Percentiles rank a stretch among this genome's conserved stretches.
Conservation (phyloP, 1,284 basidiomycete genomes). For the Microbotryum violaceum region DNA sequence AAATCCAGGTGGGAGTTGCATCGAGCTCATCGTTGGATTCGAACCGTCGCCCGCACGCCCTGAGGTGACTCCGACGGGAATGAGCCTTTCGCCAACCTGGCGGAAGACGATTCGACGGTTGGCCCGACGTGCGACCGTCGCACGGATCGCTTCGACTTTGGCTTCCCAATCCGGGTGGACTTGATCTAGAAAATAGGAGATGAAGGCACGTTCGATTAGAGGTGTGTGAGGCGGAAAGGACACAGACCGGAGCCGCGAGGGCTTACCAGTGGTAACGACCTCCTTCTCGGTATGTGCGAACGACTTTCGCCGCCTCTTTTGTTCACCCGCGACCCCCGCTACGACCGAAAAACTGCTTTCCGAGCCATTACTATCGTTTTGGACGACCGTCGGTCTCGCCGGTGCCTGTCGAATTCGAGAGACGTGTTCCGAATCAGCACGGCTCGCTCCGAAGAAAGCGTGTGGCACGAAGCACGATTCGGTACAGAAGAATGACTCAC, state of each 20-base stretch:
- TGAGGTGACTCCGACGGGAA: slow-evolving; percentile 85
- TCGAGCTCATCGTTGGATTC: slow-evolving; percentile 42
- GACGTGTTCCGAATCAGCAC: background rate
- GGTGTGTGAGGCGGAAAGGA: background rate
- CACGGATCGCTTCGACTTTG: slow-evolving; percentile 79
- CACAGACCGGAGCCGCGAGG: too few species aligned
- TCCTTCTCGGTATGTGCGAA: slow-evolving; percentile 50
- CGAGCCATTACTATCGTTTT: background rate
- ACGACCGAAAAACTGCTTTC: slow-evolving; percentile 7
- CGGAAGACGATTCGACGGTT: slow-evolving; percentile 97
- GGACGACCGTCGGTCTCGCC: background rate
- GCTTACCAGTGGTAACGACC: slow-evolving; percentile 78
- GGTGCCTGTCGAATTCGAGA: slow-evolving; percentile 1
- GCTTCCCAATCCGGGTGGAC: slow-evolving; percentile 92
- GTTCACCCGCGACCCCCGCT: too few species aligned
- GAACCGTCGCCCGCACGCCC: slow-evolving; percentile 52
- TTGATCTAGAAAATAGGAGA: slow-evolving; percentile 53
- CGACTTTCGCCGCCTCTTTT: slow-evolving; percentile 43
- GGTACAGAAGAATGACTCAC: slow-evolving; percentile 43
- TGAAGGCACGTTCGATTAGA: too few species aligned
- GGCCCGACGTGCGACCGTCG: slow-evolving; percentile 78
- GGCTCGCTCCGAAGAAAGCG: too few species aligned
- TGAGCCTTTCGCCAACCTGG: slow-evolving; percentile 91
- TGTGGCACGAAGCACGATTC: background rate
- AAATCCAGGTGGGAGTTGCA: slow-evolving; percentile 41